Percentiles rank a stretch among this genome's conserved stretches.
Conservation (phyloP, 768 basidiomycete genomes). For the Tulasnella sp. region DNA sequence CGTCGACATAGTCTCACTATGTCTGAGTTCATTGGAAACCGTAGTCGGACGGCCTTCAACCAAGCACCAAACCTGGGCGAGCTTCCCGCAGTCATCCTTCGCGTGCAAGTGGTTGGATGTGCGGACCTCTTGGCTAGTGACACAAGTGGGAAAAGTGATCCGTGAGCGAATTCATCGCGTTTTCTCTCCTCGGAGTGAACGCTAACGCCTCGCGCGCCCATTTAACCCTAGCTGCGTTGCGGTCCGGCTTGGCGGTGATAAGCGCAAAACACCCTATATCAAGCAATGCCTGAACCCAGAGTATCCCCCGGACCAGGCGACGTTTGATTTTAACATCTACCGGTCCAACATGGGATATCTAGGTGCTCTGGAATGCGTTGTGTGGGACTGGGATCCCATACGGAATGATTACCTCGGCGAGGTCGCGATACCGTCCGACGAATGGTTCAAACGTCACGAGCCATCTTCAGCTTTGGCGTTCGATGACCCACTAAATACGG, state of each 20-base stretch:
- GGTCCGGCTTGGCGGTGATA: constrained; percentile 54
- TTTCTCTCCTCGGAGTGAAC: neutral
- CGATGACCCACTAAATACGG: constrained; percentile 64
- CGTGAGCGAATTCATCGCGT: constrained; percentile 41
- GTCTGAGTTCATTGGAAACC: too few species aligned
- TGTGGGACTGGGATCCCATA: constrained; percentile 88
- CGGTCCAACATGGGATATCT: constrained; percentile 67
- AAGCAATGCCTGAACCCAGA: constrained; percentile 68
- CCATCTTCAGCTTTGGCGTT: constrained; percentile 43
- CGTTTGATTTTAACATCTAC: constrained; percentile 86
- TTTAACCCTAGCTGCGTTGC: constrained; percentile 59
- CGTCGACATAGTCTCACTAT: too few species aligned
- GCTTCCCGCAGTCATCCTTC: constrained; percentile 58
- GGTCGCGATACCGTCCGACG: constrained; percentile 67
- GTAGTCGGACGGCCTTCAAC: too few species aligned
- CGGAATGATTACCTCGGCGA: constrained; percentile 95
- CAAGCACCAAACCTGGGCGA: constrained; percentile 40
- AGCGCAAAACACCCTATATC: constrained; percentile 69
- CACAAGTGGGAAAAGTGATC: constrained; percentile 67
- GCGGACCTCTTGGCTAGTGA: constrained; percentile 61
- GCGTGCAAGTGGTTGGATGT: constrained; percentile 66
- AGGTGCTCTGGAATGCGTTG: constrained; percentile 73
- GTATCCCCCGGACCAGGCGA: constrained; percentile 64
- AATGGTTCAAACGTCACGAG: constrained; percentile 63
- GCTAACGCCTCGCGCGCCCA: neutral